Evolutionary conservation across 371 early-diverging fungal species (phyloP).

Genomic region (Syncephalis plumigaleata): DNA sequence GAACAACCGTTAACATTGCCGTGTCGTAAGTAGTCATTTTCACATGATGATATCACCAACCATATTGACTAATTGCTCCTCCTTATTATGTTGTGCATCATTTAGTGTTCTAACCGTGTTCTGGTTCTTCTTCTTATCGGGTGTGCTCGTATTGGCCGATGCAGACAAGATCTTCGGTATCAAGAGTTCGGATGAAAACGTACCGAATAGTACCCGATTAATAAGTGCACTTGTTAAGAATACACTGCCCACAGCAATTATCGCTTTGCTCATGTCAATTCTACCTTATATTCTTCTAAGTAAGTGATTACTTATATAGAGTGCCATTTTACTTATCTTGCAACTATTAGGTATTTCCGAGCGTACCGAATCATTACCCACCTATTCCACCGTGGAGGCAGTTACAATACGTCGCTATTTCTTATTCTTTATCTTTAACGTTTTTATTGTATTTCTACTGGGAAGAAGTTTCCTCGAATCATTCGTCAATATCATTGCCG

Average conservation of each 20-base stretch:
- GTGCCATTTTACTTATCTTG: constrained; percentile 7
- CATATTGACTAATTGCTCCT: background rate
- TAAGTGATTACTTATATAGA: constrained; percentile 5
- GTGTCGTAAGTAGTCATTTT: constrained; percentile 26
- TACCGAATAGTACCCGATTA: constrained; percentile 15
- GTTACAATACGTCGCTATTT: constrained; percentile 61
- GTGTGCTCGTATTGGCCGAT: background rate
- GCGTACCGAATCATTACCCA: constrained; percentile 9
- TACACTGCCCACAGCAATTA: constrained; percentile 37
- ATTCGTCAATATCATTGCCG: constrained; percentile 43
- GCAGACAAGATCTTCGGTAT: background rate
- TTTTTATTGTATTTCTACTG: constrained; percentile 67
- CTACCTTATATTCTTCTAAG: constrained; percentile 28
- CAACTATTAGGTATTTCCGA: constrained; percentile 25
- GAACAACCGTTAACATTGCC: constrained; percentile 25
- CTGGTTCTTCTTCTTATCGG: constrained; percentile 36
- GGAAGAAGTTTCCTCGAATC: constrained; percentile 59
- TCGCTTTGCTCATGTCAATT: constrained; percentile 47
- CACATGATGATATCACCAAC: constrained; percentile 15
- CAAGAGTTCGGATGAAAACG: background rate
- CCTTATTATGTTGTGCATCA: constrained; percentile 8
- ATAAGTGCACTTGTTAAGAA: constrained; percentile 34
- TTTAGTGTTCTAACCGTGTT: constrained; percentile 43
- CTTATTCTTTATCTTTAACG: constrained; percentile 74
- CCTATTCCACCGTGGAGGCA: constrained; percentile 40